Conservation (phyloP, 495 filamentous ascomycete species). For the Hypoxylon perforatum region DNA sequence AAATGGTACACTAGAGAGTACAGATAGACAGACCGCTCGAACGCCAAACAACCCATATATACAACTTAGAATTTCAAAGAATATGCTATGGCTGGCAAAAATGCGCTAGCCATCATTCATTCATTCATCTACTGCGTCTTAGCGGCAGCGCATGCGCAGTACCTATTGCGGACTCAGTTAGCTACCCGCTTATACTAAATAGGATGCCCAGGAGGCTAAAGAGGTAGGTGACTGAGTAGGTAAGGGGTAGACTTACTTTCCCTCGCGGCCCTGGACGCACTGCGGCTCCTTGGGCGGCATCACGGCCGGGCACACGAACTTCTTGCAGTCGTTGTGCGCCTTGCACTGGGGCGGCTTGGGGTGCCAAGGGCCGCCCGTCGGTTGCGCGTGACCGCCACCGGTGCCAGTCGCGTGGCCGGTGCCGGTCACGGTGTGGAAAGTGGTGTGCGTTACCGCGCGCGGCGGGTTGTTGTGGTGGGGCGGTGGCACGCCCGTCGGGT, state of each 20-base stretch:
- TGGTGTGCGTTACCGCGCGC: neutral
- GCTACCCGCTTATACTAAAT: neutral
- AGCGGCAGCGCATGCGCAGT: slow-evolving; percentile 12
- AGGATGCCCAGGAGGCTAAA: neutral
- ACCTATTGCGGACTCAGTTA: slow-evolving; percentile 5
- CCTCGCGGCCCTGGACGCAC: slow-evolving; percentile 10
- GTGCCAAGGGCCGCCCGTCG: neutral
- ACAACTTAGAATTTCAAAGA: neutral
- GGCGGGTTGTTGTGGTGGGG: slow-evolving; percentile 4
- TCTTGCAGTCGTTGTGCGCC: neutral
- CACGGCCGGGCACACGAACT: slow-evolving; percentile 3
- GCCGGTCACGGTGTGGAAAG: slow-evolving; percentile 3
- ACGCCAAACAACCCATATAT: neutral
- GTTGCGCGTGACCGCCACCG: neutral
- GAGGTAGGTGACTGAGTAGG: neutral
- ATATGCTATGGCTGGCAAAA: neutral
- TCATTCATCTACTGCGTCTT: neutral
- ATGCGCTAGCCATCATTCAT: too few species aligned
- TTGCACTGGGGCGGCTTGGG: neutral
- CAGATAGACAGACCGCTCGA: neutral
- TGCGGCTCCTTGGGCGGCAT: neutral
- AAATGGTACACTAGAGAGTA: neutral
- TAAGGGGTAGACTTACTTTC: slow-evolving; percentile 12
- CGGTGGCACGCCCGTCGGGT: slow-evolving; percentile 14
- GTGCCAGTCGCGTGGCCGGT: slow-evolving; percentile 8